Evolutionary conservation across 306 rosid genomes (phyloP).

Genomic region (Malus domestica): ASM211411v1 NC_041801.1:5928001-5928500

Average conservation of each 20-base stretch:
- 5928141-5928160: constrained; percentile 55
- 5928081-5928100: constrained; percentile 59
- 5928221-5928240: constrained; percentile 85
- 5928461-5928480: constrained; percentile 91
- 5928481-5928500: constrained; percentile 71
- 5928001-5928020: constrained; percentile 53
- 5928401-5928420: constrained; percentile 63
- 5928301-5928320: constrained; percentile 69
- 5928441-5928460: constrained; percentile 40
- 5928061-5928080: constrained; percentile 64
- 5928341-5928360: constrained; percentile 77
- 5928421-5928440: constrained; percentile 68
- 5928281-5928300: constrained; percentile 64
- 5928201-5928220: constrained; percentile 87
- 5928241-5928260: constrained; percentile 70
- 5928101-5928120: constrained; percentile 80
- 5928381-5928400: constrained; percentile 74
- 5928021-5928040: constrained; percentile 81
- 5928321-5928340: constrained; percentile 63
- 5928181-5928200: constrained; percentile 70
- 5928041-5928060: constrained; percentile 52
- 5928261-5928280: constrained; percentile 75
- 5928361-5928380: constrained; percentile 82
- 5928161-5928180: constrained; percentile 50
- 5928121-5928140: constrained; percentile 72